Evolutionary conservation across 2,329 filamentous ascomycete species (phyloP).

Genomic region (Sclerotinia subarctica): DNA sequence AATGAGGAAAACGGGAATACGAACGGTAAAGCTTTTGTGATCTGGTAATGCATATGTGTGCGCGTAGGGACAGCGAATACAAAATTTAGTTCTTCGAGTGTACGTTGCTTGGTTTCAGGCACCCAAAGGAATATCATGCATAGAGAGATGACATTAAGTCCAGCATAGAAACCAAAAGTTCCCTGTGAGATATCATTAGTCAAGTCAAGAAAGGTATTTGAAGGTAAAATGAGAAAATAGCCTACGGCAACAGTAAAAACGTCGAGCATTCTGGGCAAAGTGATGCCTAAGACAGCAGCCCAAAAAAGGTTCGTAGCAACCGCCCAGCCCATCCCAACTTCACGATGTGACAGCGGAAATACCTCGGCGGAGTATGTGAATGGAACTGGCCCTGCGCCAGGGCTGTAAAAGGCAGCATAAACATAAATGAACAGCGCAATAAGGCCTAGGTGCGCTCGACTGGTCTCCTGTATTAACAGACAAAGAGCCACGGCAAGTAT

Average conservation of each 20-base stretch:
- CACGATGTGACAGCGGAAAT: constrained; percentile 61
- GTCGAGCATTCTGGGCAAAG: constrained; percentile 33
- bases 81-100: constrained; percentile 44
- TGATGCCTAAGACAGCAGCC: constrained; percentile 61
- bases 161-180: constrained; percentile 54
- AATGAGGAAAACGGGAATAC: background rate
- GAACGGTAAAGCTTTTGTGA: constrained; percentile 32
- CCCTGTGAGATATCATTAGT: constrained; percentile 34
- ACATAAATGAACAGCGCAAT: constrained; percentile 64
- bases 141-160: constrained; percentile 53
- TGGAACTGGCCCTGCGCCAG: constrained; percentile 62
- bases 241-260: constrained; percentile 11
- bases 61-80: constrained; percentile 41
- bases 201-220: background rate
- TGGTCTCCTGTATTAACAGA: constrained; percentile 46
- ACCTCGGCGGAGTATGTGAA: too few relatives aligned
- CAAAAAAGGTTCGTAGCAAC: constrained; percentile 59
- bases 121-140: constrained; percentile 55
- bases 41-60: constrained; percentile 35
- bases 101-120: constrained; percentile 55
- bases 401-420: constrained; percentile 65
- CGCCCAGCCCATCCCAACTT: constrained; percentile 62
- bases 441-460: constrained; percentile 47
- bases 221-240: background rate
- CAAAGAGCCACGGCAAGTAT: constrained; percentile 59